Base-by-base conservation (phyloP, 2,329 filamentous ascomycete genomes). In the Hymenoscyphus fraxineus region DNA sequence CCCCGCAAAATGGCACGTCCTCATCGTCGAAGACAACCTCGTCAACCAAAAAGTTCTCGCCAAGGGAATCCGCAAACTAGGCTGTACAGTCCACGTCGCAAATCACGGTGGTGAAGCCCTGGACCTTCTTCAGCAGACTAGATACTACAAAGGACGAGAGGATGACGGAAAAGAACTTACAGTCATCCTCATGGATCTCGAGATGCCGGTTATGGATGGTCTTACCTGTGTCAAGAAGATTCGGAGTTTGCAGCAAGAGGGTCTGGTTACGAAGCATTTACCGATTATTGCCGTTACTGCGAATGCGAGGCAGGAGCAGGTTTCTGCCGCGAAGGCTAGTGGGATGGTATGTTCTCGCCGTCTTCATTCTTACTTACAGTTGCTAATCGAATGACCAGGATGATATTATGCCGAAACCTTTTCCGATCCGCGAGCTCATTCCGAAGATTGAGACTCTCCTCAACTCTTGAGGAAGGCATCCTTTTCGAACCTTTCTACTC, bases 131-230 rank as follows among this genome's bases (percentile, higher is more conserved):
- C 0, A 91, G 87, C 3, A 88, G 82, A 22, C 66, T 22, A 69
- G 5, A 80, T 83, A 31, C 80, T 80, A n/a, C 83, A 73, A 97
- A 97, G 79, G 88, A 91, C 66, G 93, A 93, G 74, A 97, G 96
- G 0, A 93, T 92, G 15, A 97, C 92, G 0, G 93, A 90, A 7
- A 93, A 79, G 58, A 83, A 77, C 38, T 83, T 79, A 3, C 81
- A 10, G 81, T 92, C 56, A 86, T 93, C 13, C 76, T 93, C 4
- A 92, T 93, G 89, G 90, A 93, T 71, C 81, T 61, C 61, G 89
- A 92, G 71, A 93, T 93, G 90, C 90, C 90, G 1, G 83, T 92
- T 51, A 92, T 92, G 89, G 89, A 93, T 70, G 90, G 90, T 44
- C 84, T 90, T 77, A 89, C 88, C 3, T 92, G 89, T 69, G 88